These are phyloP conservation scores for Curvularia lunata DNA, from an alignment of 2,329 filamentous ascomycete genomes.

Conservation along the genomic window DNA sequence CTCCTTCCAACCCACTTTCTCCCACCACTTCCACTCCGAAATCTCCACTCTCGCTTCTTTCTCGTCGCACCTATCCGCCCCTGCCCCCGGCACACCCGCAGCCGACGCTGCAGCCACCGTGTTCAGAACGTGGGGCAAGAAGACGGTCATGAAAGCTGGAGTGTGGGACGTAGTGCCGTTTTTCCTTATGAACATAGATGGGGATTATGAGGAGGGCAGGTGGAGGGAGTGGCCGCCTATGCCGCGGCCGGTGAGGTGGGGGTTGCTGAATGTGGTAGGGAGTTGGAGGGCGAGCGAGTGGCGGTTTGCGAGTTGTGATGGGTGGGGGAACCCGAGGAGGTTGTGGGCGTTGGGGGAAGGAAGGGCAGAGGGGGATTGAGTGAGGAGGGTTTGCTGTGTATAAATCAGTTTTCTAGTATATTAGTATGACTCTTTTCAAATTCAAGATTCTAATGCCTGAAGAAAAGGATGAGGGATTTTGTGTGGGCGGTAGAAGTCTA, in stretches of 20 bases:
- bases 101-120: constrained; percentile 55
- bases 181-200: constrained; percentile 68
- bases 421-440: too few relatives aligned
- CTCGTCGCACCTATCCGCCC: constrained; percentile 59
- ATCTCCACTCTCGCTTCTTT: constrained; percentile 43
- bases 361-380: too few relatives aligned
- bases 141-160: constrained; percentile 67
- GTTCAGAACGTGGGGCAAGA: constrained; percentile 69
- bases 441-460: too few relatives aligned
- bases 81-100: constrained; percentile 53
- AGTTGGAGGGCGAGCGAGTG: constrained; percentile 62
- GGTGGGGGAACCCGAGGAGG: constrained; percentile 59
- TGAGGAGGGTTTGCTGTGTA: too few relatives aligned
- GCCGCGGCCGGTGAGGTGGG: constrained; percentile 65
- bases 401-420: too few relatives aligned
- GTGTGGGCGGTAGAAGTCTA: too few relatives aligned
- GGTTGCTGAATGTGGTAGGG: constrained; percentile 64
- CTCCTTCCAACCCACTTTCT: constrained; percentile 36
- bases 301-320: constrained; percentile 70
- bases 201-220: constrained; percentile 63
- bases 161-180: constrained; percentile 67
- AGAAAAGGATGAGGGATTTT: too few relatives aligned
- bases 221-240: constrained; percentile 71
- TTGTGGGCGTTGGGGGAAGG: constrained; percentile 19
- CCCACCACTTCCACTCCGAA: constrained; percentile 44